Conservation (phyloP, 305 asterid species). For the Fraxinus albicans region DNA sequence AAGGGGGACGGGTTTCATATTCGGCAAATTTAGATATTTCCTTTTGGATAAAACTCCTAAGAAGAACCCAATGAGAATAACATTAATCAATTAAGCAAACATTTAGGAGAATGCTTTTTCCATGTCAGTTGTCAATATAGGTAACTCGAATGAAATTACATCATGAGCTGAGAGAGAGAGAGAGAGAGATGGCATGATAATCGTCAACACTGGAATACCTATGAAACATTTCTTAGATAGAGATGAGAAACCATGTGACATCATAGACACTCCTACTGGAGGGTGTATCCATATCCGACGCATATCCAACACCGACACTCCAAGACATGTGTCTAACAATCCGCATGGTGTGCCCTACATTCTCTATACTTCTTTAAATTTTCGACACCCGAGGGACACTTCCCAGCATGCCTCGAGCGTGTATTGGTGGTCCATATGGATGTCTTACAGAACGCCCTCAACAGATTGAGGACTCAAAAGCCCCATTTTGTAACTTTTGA, state of each 20-base stretch:
- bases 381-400: neutral
- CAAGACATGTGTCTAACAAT: no score
- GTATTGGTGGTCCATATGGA: neutral
- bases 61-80: neutral
- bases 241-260: no score
- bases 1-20: neutral
- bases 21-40: neutral
- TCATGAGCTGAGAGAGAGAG: no score
- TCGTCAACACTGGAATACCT: no score
- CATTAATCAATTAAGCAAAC: neutral
- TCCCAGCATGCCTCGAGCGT: neutral
- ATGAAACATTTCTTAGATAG: no score
- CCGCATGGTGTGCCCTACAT: no score
- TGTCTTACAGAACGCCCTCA: neutral
- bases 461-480: neutral
- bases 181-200: no score
- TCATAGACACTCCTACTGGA: no score
- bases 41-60: neutral
- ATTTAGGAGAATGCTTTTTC: neutral
- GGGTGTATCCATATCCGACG: no score
- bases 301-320: no score
- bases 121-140: no score
- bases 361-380: neutral
- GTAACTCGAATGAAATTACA: no score
- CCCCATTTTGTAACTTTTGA: neutral